Evolutionary conservation across 768 basidiomycete genomes (phyloP), one percentile per base, ranked within the genome.

Genomic region (Amanita molliuscula): DNA sequence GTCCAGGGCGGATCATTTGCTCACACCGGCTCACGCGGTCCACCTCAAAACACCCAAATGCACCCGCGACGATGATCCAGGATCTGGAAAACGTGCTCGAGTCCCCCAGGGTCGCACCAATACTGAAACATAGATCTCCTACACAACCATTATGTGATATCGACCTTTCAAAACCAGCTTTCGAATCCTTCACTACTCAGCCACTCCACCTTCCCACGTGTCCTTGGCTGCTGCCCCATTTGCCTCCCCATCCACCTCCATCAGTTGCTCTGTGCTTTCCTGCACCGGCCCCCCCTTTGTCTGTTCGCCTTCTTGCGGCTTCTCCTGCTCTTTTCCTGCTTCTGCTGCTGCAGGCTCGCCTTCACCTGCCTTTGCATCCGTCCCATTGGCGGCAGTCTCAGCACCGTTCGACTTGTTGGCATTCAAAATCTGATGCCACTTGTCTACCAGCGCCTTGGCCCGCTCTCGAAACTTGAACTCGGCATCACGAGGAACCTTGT

Each of bases 381-480:
- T 15, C 21, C 49, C 49, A 50, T 50, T 50, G 13, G 42, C n/a
- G 21, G 31, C 41, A 23, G 21, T 44, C 28, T 55, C 56, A 7
- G 54, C 38, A 4, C 55, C 54, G 41, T 55, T 64, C 3, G 60
- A 51, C 53, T 67, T 66, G 50, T 64, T 66, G 7, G 66, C 63
- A 49, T 71, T 74, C 29, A 79, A 59, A 36, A 80, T 74, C 34
- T 70, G 68, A 43, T 81, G 78, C 84, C 84, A 86, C 56, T 77
- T 79, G 53, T 82, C 74, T 53, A 89, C 82, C 15, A 91, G 70
- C 21, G 73, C 76, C 54, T 76, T 73, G 10, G 85, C 82, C 21
- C 88, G 79, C 6, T 79, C 74, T 28, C 78, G 76, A 71, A 91
- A 85, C 54, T 81, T 74, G 71, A 79, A 73, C 38, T 72, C 68